Evolutionary conservation across 1,139 yeast species (phyloP).

Genomic region (Scheffersomyces illinoinensis): DNA sequence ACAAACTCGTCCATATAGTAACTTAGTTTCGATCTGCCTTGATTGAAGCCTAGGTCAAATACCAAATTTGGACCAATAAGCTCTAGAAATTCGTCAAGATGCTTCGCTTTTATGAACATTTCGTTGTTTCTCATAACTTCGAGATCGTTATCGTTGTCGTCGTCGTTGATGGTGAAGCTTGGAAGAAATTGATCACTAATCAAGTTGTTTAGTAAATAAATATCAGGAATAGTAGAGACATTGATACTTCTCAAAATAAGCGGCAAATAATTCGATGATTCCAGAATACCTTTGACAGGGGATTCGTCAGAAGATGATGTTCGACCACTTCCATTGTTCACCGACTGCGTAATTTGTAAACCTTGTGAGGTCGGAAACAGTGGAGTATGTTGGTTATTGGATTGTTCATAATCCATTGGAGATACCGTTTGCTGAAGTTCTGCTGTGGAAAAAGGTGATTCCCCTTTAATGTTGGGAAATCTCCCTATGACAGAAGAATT

Average conservation of each 20-base stretch:
- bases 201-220: conserved; percentile 42
- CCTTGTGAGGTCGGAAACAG: conserved; percentile 4
- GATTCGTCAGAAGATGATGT: not conserved
- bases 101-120: conserved; percentile 25
- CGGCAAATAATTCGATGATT: conserved; percentile 59
- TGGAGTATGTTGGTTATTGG: conserved; percentile 2
- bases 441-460: conserved; percentile 29
- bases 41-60: conserved; percentile 37
- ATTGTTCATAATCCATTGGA: conserved; percentile 20
- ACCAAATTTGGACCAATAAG: conserved; percentile 37
- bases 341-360: conserved; percentile 4
- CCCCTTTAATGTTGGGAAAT: conserved; percentile 19
- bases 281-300: conserved; percentile 18
- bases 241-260: conserved; percentile 64
- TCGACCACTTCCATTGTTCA: conserved; percentile 1
- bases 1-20: conserved; percentile 4
- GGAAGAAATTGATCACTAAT: conserved; percentile 10
- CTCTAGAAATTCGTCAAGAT: conserved; percentile 35
- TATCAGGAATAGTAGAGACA: conserved; percentile 56
- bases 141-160: conserved; percentile 35
- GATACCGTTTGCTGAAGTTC: conserved; percentile 21
- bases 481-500: conserved; percentile 14
- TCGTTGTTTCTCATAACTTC: conserved; percentile 31
- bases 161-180: conserved; percentile 36
- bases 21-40: conserved; percentile 13